phyloP scores from a whole-genome alignment of 2,329 filamentous ascomycete genomes.

The Hypoxylon sp. region DNA sequence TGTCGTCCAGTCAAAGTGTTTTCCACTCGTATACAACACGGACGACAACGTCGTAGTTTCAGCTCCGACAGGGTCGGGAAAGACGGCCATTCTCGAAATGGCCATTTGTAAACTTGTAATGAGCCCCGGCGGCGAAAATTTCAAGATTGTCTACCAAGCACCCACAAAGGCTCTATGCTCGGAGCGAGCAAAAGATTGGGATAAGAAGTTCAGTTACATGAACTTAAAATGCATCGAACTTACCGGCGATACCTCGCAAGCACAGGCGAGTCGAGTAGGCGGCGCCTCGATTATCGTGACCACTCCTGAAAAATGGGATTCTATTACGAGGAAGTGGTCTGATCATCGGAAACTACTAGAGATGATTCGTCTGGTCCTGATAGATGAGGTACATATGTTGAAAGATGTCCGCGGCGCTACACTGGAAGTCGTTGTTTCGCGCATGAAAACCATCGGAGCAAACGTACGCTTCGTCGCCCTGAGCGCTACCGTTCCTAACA shows the following conservation, averaged over 20 bases:
- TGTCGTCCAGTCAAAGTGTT: slow-evolving; percentile 86
- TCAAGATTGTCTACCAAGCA: slow-evolving; percentile 88
- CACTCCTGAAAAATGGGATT: slow-evolving; percentile 94
- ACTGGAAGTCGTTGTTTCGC: slow-evolving; percentile 85
- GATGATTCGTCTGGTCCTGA: slow-evolving; percentile 83
- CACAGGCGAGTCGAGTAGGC: slow-evolving; percentile 77
- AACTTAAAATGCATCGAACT: slow-evolving; percentile 81
- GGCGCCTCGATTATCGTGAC: slow-evolving; percentile 86
- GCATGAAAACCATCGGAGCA: slow-evolving; percentile 85
- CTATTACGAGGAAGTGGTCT: slow-evolving; percentile 88
- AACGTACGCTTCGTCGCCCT: slow-evolving; percentile 85
- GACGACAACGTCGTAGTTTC: slow-evolving; percentile 85
- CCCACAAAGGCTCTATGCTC: slow-evolving; percentile 87
- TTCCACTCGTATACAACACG: slow-evolving; percentile 74
- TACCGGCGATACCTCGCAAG: slow-evolving; percentile 82
- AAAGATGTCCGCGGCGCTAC: slow-evolving; percentile 85
- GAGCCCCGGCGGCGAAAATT: slow-evolving; percentile 69
- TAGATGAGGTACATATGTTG: slow-evolving; percentile 90
- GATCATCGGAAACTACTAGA: slow-evolving; percentile 82
- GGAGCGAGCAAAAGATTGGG: slow-evolving; percentile 84
- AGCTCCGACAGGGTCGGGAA: slow-evolving; percentile 87
- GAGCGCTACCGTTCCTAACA: slow-evolving; percentile 88
- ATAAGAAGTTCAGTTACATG: slow-evolving; percentile 77
- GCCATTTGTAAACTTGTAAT: slow-evolving; percentile 81
- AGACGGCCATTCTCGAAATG: slow-evolving; percentile 85